Conservation (phyloP, 2,329 filamentous ascomycete species). For the Ophiocordyceps sinensis region DNA sequence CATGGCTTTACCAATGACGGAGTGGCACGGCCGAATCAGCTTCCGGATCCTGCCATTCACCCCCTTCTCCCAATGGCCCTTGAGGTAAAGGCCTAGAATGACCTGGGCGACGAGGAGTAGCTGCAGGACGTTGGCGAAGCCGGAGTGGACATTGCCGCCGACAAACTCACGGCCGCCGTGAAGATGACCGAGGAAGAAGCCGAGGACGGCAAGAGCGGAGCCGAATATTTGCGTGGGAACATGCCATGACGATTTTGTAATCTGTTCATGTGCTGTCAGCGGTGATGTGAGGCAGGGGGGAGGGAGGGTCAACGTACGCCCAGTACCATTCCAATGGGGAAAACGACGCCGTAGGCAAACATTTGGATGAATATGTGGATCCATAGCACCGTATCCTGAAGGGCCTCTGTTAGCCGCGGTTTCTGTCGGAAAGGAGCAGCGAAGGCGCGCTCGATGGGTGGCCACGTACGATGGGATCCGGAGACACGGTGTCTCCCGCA, state of each 20-base stretch:
- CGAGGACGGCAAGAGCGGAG: constrained; percentile 61
- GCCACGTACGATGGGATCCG: constrained; percentile 49
- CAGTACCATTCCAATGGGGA: constrained; percentile 88
- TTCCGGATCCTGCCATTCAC: constrained; percentile 66
- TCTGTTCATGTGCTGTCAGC: constrained; percentile 31
- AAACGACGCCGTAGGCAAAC: constrained; percentile 79
- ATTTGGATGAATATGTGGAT: constrained; percentile 82
- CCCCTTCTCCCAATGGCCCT: constrained; percentile 74
- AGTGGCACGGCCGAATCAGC: constrained; percentile 58
- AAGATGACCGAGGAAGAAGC: constrained; percentile 81
- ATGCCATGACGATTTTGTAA: constrained; percentile 84
- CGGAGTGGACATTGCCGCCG: constrained; percentile 59
- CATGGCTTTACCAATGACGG: constrained; percentile 73
- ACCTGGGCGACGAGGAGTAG: constrained; percentile 65
- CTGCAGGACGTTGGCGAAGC: constrained; percentile 70
- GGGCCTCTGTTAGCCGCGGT: constrained; percentile 8
- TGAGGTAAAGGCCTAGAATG: constrained; percentile 71
- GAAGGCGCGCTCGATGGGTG: too few relatives aligned
- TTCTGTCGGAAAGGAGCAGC: neutral
- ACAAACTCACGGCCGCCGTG: constrained; percentile 83
- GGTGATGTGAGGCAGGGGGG: neutral
- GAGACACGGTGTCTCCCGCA: constrained; percentile 54
- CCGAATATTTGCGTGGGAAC: constrained; percentile 73
- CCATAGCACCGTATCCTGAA: constrained; percentile 74
- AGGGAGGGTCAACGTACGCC: constrained; percentile 40